Percentiles rank a stretch among this genome's conserved stretches.
Conservation (phyloP, 345 rosid genomes). For the Gossypium stocksii region DNA sequence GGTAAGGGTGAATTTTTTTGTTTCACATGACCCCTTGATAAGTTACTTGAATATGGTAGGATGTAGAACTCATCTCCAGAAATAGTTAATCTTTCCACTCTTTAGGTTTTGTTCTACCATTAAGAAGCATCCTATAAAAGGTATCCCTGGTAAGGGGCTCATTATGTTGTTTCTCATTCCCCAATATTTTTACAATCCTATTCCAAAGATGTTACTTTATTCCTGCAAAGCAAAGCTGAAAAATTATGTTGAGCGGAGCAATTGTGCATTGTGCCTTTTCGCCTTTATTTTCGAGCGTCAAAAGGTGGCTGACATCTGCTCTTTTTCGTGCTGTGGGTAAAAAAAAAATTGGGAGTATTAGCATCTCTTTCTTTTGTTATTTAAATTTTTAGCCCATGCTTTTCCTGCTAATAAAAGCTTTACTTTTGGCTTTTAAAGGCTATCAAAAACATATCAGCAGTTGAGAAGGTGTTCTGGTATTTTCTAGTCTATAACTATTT, state of each 20-base stretch:
- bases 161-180: conserved; percentile 20
- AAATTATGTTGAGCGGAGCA: conserved; percentile 48
- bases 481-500: conserved; percentile 32
- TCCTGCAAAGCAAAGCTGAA: conserved; percentile 45
- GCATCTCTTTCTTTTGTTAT: conserved; percentile 47
- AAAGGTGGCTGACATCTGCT: conserved; percentile 48
- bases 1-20: conserved; percentile 23
- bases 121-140: conserved; percentile 29
- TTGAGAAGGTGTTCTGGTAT: conserved; percentile 88
- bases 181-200: conserved; percentile 32
- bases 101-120: conserved; percentile 35
- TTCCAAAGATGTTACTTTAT: conserved; percentile 47
- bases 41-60: conserved; percentile 23
- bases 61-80: conserved; percentile 28
- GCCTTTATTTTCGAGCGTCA: conserved; percentile 48
- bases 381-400: conserved; percentile 39
- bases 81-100: conserved; percentile 20
- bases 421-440: conserved; percentile 65
- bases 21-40: conserved; percentile 23
- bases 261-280: conserved; percentile 42
- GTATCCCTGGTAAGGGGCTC: conserved; percentile 50
- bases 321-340: conserved; percentile 54
- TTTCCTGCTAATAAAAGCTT: conserved; percentile 52
- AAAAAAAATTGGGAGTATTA: conserved; percentile 57
- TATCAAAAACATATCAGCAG: conserved; percentile 68